Evolutionary conservation across 2,329 filamentous ascomycete species (phyloP), one percentile per base, ranked within the genome.

Genomic region (Fusarium caatingaense): DNA sequence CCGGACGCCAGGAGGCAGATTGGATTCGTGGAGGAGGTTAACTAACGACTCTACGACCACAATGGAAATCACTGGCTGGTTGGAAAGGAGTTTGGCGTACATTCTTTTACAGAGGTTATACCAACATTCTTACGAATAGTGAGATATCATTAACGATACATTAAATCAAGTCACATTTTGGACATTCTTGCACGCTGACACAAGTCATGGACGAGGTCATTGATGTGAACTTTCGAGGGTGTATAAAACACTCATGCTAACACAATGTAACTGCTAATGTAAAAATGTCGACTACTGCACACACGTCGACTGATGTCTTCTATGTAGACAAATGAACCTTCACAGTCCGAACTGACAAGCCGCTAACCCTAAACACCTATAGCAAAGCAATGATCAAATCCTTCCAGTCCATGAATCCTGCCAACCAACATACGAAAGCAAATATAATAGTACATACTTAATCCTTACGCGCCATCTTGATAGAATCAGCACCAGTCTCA

Each of bases 401-500:
- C 30, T 55, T 68, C 25, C 45, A 44, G 30, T 49, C 3, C 8
- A 28, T 44, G 6, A 6, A 34, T 12, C 46, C 42, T 13, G 27
- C 20, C 46, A 30, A 44, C 11, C 40, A 6, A 56, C 15, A 49
- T 21, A 12, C 47, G 46, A 34, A 21, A 56, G 42, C 40, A 48
- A 25, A 56, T 28, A 12, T 44, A 41, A 11, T 45, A 40, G 9
- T 25, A 34, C 37, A 41, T 1, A 21, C 15, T 54, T 8, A 70
- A 5, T 72, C 57, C 67, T 74, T 78, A 13, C 73, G 65, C 13
- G 77, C 72, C 78, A 82, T 80, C 69, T 78, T 78, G 54, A 89
- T 88, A 2, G 86, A 86, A 49, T 87, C 82, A 0, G 83, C 80
- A 2, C 83, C 85, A n/a, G 93, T 97, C 80, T 95, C 93, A 15